Evolutionary conservation across 2,329 filamentous ascomycete species (phyloP).

Genomic region (Diaporthe eres): DNA sequence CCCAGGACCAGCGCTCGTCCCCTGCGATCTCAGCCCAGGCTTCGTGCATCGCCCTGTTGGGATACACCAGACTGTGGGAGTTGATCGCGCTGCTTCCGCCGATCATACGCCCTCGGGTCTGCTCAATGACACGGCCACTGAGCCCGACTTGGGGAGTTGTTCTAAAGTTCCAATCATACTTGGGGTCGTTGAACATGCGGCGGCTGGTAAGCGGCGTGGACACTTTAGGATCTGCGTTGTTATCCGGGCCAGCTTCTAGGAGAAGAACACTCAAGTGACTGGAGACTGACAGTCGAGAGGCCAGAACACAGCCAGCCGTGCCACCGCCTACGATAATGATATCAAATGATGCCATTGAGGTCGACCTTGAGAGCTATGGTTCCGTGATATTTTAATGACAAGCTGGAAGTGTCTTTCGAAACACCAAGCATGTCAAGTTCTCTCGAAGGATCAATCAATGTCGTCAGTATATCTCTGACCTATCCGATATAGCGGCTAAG

Average conservation of each 20-base stretch:
- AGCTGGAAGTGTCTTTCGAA: not conserved
- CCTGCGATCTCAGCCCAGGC: constrained; percentile 8
- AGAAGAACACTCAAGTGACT: not conserved
- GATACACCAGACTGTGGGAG: constrained; percentile 10
- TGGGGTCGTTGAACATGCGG: constrained; percentile 5
- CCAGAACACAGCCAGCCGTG: constrained; percentile 14
- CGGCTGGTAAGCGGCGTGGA: constrained; percentile 4
- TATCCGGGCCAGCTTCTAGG: not conserved
- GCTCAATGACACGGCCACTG: constrained; percentile 4
- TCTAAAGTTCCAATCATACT: not conserved
- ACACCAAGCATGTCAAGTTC: not conserved
- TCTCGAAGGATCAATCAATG: not conserved
- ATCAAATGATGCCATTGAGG: not conserved
- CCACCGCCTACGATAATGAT: constrained; percentile 16
- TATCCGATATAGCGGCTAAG: not conserved
- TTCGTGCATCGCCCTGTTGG: constrained; percentile 12
- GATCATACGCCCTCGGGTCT: constrained; percentile 2
- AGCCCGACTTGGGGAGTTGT: not conserved
- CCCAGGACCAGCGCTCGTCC: constrained; percentile 15
- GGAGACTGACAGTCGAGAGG: not conserved
- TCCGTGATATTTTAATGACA: not conserved
- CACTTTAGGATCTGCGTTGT: not conserved
- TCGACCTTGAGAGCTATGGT: not conserved
- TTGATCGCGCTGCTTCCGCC: constrained; percentile 23
- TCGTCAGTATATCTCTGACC: not conserved